phyloP scores from a whole-genome alignment of 2,329 filamentous ascomycete species.

The Escovopsis weberi region DNA sequence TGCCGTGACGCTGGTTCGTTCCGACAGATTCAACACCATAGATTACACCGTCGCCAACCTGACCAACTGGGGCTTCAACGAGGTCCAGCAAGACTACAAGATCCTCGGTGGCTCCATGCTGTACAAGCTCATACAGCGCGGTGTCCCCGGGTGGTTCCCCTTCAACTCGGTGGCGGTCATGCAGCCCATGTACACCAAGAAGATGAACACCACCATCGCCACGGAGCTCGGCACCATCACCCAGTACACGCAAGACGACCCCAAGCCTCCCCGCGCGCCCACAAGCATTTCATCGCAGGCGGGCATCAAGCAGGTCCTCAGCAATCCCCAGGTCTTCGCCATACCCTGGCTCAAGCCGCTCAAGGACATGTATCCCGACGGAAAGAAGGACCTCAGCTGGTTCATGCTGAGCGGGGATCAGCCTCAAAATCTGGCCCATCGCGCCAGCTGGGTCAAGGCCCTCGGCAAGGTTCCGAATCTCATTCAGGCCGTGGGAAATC shows the following conservation, averaged over 20 bases:
- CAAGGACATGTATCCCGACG: slow-evolving; percentile 16
- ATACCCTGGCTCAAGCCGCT: slow-evolving; percentile 16
- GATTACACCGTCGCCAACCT: slow-evolving; percentile 26
- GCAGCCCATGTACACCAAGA: slow-evolving; percentile 14
- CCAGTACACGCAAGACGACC: slow-evolving; percentile 10
- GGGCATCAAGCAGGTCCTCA: slow-evolving; percentile 12
- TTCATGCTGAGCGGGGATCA: slow-evolving; percentile 10
- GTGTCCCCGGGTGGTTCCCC: slow-evolving; percentile 9
- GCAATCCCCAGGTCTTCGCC: slow-evolving; percentile 13
- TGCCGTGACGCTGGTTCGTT: slow-evolving; percentile 42
- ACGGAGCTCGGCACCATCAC: slow-evolving; percentile 6
- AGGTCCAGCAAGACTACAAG: slow-evolving; percentile 1
- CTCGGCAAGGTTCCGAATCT: slow-evolving; percentile 18
- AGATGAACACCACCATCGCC: slow-evolving; percentile 9
- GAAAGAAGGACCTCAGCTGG: slow-evolving; percentile 16
- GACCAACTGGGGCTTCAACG: slow-evolving; percentile 11
- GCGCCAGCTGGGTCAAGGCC: slow-evolving; percentile 8
- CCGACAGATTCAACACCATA: slow-evolving; percentile 43
- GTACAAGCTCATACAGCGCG: slow-evolving; percentile 10
- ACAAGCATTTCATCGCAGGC: slow-evolving; percentile 11
- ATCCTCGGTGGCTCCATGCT: slow-evolving; percentile 9
- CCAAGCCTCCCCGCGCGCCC: slow-evolving; percentile 7
- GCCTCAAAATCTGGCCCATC: slow-evolving; percentile 7
- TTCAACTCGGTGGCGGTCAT: slow-evolving; percentile 12
- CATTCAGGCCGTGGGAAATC: slow-evolving; percentile 12